Base-by-base conservation (phyloP, 2,329 filamentous ascomycete species). In the Phoma sp. region DNA sequence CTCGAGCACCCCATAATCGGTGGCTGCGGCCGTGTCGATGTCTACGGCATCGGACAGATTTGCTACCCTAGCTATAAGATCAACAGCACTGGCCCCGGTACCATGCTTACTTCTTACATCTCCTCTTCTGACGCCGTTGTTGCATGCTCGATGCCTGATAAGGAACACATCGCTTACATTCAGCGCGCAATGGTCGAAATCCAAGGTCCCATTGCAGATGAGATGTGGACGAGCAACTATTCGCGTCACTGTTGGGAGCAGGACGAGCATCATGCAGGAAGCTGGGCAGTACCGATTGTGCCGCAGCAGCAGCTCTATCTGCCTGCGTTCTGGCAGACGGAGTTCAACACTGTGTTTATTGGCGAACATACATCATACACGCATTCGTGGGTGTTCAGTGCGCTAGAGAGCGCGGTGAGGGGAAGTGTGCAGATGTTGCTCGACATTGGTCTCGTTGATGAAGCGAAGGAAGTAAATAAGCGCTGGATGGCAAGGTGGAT, bases 401-500 rank as follows among this genome's bases (percentile, higher is more conserved):
- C 87, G 1, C 70, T 90, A 5, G 86, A 89, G 63, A 85, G 82
- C 12, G 86, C 84, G 0, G 81, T 88, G 0, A 77, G 87, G 1
- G 84, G 86, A 0, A 82, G 83, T 1, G 80, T 84, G 4, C 85
- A 90, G 73, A 60, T 89, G 54, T 71, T 89, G 65, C 74, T 88
- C 11, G 80, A 80, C 71, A 69, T 88, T 57, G 86, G 86, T 0
- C 68, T 89, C 32, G 85, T 89, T 1, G 86, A 89, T 64, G 86
- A 89, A 72, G 86, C 86, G 0, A 88, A 88, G 74, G 69, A 76
- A n/a, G 77, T 85, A 11, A 82, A 82, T 2, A 74, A 83, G 34
- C 82, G 83, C 61, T 88, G 86, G 86, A 87, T 88, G 85, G 85
- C 83, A 1, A 78, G 86, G 51, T 88, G 84, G 84, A 85, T 86